Evolutionary conservation across 2,329 filamentous ascomycete genomes (phyloP), one percentile per base, ranked within the genome.

Genomic region (Ophiocordyceps unilateralis): DNA sequence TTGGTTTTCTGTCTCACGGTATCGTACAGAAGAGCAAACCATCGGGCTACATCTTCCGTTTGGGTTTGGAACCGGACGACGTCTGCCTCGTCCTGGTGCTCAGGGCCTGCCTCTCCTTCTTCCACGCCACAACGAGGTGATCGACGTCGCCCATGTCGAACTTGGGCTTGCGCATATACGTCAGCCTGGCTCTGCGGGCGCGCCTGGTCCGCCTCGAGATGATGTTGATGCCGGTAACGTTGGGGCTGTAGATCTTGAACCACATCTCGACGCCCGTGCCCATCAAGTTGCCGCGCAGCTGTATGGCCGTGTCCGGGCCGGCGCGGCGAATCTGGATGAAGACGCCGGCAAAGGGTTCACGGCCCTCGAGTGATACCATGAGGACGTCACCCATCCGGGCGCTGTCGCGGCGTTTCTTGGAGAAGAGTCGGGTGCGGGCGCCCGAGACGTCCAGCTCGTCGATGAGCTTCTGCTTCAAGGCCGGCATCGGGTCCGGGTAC

Each of bases 231-330:
- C 84, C 85, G 58, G 83, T 78, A 26, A 96, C 81, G 57, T 84
- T 82, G 47, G 89, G 89, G 57, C 78, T 84, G 69, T 91, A 96
- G 46, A 96, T 71, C 70, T 98, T 98, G 64, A 83, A 87, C 80
- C 86, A 94, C 85, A 94, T 91, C 73, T 98, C 91, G 46, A 94
- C 85, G 47, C 85, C 84, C 7, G 93, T 76, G 53, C 83, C 76
- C 51, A 85, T 88, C 53, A 98, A 67, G 58, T 93, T 79, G 53
- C 89, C 89, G 44, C 91, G 76, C 46, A 98, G 70, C 46, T 94
- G 66, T 44, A 98, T 81, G 5, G 83, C 83, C 2, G 86, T 93
- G 65, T 96, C 89, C 46, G 91, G 75, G 46, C 87, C 87, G n/a
- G 83, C 74, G 43, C 86, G 74, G 44, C 88, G 83, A 58, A 98